Evolutionary conservation across 768 basidiomycete genomes (phyloP).

Genomic region (Mycena amicta): DNA sequence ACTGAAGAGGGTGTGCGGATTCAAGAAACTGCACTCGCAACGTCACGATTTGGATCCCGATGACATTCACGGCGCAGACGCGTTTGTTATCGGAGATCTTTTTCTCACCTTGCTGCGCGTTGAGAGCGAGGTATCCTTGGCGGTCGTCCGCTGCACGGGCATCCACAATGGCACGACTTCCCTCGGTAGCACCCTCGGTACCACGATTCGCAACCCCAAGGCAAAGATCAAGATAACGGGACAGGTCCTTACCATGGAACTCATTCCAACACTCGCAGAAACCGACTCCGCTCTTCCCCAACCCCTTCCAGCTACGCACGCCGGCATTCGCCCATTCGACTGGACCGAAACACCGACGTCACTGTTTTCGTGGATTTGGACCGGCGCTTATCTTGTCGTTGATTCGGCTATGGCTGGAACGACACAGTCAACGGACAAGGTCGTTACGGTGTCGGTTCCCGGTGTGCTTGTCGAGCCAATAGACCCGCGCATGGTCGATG

Average conservation of each 20-base stretch:
- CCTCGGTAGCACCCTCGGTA: neutral
- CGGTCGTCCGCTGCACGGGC: slow-evolving; percentile 7
- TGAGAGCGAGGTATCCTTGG: slow-evolving; percentile 1
- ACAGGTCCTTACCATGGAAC: slow-evolving; percentile 5
- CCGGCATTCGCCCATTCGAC: neutral
- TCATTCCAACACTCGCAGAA: slow-evolving; percentile 3
- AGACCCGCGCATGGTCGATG: slow-evolving; percentile 1
- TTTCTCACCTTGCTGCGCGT: slow-evolving; percentile 7
- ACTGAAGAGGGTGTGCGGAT: slow-evolving; percentile 7
- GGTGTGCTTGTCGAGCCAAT: slow-evolving; percentile 7
- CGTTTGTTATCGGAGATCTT: slow-evolving; percentile 13
- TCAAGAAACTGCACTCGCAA: neutral
- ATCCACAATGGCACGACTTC: slow-evolving; percentile 8
- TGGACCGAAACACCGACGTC: neutral
- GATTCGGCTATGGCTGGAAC: slow-evolving; percentile 6
- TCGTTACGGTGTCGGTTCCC: slow-evolving; percentile 1
- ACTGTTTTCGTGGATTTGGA: slow-evolving; percentile 12
- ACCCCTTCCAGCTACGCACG: neutral
- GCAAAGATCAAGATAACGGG: slow-evolving; percentile 10
- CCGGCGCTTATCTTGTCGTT: slow-evolving; percentile 4
- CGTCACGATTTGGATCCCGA: slow-evolving; percentile 4
- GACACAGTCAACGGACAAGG: slow-evolving; percentile 6
- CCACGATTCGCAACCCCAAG: neutral
- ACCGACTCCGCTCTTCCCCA: neutral
- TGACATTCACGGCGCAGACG: neutral